phyloP scores from a whole-genome alignment of 306 rosid species.

The Corylus americana region DNA sequence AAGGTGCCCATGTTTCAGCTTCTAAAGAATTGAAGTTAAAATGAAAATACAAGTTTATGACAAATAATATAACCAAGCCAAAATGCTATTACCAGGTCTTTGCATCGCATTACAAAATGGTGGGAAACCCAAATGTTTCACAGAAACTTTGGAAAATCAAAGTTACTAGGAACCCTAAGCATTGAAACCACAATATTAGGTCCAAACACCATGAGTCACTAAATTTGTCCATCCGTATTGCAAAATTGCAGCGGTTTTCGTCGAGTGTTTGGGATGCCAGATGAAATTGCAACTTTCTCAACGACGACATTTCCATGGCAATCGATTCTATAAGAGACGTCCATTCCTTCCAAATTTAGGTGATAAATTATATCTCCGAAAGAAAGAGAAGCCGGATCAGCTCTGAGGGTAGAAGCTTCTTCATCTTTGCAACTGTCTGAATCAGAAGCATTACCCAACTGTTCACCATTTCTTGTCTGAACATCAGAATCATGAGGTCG shows the following conservation, averaged over 20 bases:
- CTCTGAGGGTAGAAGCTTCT: conserved; percentile 30
- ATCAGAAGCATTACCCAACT: conserved; percentile 38
- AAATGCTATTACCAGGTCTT: neutral
- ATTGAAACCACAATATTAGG: neutral
- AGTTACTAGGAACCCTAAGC: neutral
- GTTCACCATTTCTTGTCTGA: conserved; percentile 33
- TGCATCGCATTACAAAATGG: no score
- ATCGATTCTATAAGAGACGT: conserved; percentile 72
- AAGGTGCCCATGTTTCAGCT: no score
- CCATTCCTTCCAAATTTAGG: conserved; percentile 70
- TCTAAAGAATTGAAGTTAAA: no score
- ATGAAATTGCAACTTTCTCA: conserved; percentile 43
- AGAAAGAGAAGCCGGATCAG: conserved; percentile 24
- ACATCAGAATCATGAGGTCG: conserved; percentile 49
- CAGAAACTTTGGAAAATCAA: neutral
- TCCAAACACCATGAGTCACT: neutral
- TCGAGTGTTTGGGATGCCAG: conserved; percentile 26
- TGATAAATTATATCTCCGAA: conserved; percentile 56
- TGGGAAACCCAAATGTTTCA: neutral
- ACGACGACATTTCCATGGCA: conserved; percentile 55
- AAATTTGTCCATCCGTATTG: conserved; percentile 43
- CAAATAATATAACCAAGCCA: no score
- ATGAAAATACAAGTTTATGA: no score
- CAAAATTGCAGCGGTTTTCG: conserved; percentile 40
- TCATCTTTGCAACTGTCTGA: conserved; percentile 46